Evolutionary conservation across 495 filamentous ascomycete species (phyloP).

Genomic region (Trichoderma reesei): DNA sequence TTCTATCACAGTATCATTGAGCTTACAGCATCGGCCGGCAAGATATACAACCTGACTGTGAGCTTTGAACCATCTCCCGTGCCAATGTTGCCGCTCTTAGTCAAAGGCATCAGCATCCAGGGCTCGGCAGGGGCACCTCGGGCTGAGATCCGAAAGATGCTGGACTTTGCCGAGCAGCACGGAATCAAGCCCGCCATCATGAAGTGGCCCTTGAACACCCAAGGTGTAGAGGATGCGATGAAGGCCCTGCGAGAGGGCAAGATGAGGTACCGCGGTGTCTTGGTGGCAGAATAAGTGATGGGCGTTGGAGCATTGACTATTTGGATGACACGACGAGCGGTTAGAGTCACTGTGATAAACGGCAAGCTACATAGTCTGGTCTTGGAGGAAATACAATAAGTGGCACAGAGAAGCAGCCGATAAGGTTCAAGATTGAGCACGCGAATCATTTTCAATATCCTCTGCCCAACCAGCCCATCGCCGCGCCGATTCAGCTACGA

Average conservation of each 20-base stretch:
- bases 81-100: conserved; percentile 41
- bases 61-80: conserved; percentile 39
- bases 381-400: no score
- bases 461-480: background rate
- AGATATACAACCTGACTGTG: conserved; percentile 45
- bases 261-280: conserved; percentile 50
- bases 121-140: conserved; percentile 43
- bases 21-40: conserved; percentile 36
- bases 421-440: no score
- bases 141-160: conserved; percentile 44
- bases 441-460: no score
- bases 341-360: background rate
- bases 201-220: conserved; percentile 45
- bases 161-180: conserved; percentile 47
- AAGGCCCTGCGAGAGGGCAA: conserved; percentile 43
- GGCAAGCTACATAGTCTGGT: no score
- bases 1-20: conserved; percentile 15
- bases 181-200: conserved; percentile 46
- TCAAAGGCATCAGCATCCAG: conserved; percentile 39
- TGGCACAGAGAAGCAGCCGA: no score
- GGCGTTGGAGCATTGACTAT: background rate
- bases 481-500: background rate
- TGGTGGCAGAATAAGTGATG: conserved; percentile 16
- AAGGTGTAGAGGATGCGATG: conserved; percentile 44
- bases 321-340: background rate